phyloP scores from a whole-genome alignment of 2,329 filamentous ascomycete genomes.

The Colletotrichum acutatum region DNA sequence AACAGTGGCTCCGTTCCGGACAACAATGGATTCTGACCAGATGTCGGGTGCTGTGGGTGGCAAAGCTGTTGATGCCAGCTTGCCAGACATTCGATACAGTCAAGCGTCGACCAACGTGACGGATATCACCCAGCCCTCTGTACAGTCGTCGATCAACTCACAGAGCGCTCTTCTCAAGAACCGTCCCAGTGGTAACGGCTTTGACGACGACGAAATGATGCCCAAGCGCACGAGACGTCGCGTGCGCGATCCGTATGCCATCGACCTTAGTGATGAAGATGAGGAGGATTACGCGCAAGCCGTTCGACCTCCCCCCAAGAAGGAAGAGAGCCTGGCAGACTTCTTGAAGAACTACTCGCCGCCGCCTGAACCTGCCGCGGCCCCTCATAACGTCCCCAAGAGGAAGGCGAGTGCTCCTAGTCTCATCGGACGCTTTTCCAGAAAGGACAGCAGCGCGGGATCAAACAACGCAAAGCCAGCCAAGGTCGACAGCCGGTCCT shows the following conservation, averaged over 20 bases:
- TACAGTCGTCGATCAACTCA: constrained; percentile 78
- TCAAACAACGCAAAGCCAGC: constrained; percentile 40
- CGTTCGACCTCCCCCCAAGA: constrained; percentile 51
- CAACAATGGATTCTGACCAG: constrained; percentile 88
- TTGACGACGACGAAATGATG: constrained; percentile 65
- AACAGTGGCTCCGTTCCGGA: constrained; percentile 85
- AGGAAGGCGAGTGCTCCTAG: constrained; percentile 74
- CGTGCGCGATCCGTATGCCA: constrained; percentile 91
- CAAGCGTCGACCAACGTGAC: constrained; percentile 67
- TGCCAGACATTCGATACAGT: constrained; percentile 66
- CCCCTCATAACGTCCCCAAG: constrained; percentile 56
- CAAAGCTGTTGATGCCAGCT: constrained; percentile 66
- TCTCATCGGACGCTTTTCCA: constrained; percentile 69
- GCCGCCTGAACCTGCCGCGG: constrained; percentile 60
- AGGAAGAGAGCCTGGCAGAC: constrained; percentile 78
- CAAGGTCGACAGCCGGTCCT: constrained; percentile 48
- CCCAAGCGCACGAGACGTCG: constrained; percentile 81
- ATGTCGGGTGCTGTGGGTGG: constrained; percentile 66
- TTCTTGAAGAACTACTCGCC: constrained; percentile 78
- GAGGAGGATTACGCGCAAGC: constrained; percentile 61
- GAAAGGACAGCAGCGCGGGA: constrained; percentile 46
- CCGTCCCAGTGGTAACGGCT: constrained; percentile 48
- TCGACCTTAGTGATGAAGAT: constrained; percentile 81
- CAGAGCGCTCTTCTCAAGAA: constrained; percentile 73
- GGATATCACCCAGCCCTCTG: constrained; percentile 65